Conservation (phyloP, 2,329 filamentous ascomycete species). For the Berkeleyomyces rouxiae region DNA sequence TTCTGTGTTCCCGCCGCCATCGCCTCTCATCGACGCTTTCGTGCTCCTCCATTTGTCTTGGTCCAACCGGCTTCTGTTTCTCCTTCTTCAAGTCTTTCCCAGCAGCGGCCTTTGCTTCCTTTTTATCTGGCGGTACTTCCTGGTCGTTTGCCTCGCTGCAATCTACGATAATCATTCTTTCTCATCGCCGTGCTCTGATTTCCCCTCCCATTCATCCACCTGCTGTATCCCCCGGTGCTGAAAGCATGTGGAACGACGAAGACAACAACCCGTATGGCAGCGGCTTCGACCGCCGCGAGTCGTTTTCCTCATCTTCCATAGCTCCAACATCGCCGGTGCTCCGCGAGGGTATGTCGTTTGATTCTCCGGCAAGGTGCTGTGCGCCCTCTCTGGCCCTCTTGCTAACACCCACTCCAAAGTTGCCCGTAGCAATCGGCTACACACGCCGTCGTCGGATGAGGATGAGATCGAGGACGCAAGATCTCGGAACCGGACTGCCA, state of each 20-base stretch:
- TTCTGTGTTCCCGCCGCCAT: neutral
- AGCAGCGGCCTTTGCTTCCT: neutral
- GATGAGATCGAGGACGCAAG: neutral
- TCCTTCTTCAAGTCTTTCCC: neutral
- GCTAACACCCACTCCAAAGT: constrained; percentile 2
- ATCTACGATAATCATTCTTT: neutral
- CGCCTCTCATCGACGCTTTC: neutral
- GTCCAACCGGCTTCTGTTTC: neutral
- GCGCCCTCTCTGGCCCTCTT: neutral
- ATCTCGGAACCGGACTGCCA: neutral
- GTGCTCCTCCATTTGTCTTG: neutral
- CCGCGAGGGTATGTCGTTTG: constrained; percentile 36
- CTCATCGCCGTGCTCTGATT: neutral
- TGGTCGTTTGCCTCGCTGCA: neutral
- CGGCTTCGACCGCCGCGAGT: constrained; percentile 78
- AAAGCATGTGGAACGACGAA: constrained; percentile 91
- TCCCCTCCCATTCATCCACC: neutral
- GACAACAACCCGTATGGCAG: constrained; percentile 93
- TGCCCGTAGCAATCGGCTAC: constrained; percentile 1
- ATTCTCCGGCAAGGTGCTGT: neutral
- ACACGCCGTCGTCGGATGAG: constrained; percentile 10
- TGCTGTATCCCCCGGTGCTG: constrained; percentile 16
- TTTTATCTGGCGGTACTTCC: neutral
- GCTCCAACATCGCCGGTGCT: constrained; percentile 46
- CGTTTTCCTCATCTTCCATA: constrained; percentile 47